phyloP scores from a whole-genome alignment of 371 early-diverging fungal genomes.

The Mucor ambiguus region DNA sequence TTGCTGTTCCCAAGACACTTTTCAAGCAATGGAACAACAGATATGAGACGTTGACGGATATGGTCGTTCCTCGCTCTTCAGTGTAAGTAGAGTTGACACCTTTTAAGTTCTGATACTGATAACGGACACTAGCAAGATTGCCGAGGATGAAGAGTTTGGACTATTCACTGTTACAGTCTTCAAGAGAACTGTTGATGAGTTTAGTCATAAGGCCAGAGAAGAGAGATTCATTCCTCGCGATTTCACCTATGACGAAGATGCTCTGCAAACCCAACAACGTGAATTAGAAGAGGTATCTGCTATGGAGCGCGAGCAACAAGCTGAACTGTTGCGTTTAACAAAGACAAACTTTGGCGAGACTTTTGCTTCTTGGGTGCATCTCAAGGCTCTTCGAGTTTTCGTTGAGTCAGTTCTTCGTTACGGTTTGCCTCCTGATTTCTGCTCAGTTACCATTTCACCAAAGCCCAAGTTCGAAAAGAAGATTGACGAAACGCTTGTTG shows the following conservation, averaged over 20 bases:
- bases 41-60: conserved; percentile 89
- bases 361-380: conserved; percentile 89
- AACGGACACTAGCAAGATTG: conserved; percentile 61
- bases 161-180: conserved; percentile 93
- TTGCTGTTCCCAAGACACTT: conserved; percentile 89
- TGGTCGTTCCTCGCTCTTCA: conserved; percentile 96
- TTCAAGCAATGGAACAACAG: conserved; percentile 81
- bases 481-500: conserved; percentile 69
- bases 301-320: conserved; percentile 76
- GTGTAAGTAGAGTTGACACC: conserved; percentile 53
- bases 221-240: conserved; percentile 93
- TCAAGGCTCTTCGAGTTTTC: conserved; percentile 92
- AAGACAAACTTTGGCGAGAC: conserved; percentile 94
- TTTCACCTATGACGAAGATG: conserved; percentile 85
- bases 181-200: conserved; percentile 87
- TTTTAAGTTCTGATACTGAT: neutral
- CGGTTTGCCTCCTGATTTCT: conserved; percentile 95
- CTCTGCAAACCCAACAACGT: conserved; percentile 73
- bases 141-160: conserved; percentile 93
- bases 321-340: conserved; percentile 80
- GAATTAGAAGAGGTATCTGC: conserved; percentile 73
- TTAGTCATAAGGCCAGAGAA: conserved; percentile 85
- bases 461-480: conserved; percentile 80
- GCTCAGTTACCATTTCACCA: conserved; percentile 80
- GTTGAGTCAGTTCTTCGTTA: conserved; percentile 97